phyloP scores from a whole-genome alignment of 192 early-diverging fungal genomes.

The Podochytrium sp. region DNA sequence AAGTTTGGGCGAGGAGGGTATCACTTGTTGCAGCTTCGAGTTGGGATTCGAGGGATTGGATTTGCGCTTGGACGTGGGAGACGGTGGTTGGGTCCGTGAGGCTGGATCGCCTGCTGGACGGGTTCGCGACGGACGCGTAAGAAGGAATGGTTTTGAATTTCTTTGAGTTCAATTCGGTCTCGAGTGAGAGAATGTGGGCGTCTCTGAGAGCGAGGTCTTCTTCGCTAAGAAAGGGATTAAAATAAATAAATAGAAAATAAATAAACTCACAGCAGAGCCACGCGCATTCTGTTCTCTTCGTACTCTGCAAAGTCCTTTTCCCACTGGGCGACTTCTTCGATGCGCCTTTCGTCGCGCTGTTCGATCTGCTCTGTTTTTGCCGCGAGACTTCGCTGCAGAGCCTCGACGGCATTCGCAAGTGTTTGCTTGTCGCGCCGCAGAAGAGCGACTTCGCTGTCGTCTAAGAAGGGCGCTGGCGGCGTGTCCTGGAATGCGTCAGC shows the following conservation, averaged over 20 bases:
- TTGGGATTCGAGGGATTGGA: not conserved
- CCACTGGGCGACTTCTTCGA: not conserved
- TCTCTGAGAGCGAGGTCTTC: not conserved
- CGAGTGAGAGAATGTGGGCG: not conserved
- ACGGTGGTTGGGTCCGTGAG: not conserved
- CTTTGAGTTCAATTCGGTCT: not conserved
- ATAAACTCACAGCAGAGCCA: not conserved
- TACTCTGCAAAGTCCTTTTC: conserved; percentile 23
- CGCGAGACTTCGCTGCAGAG: not conserved
- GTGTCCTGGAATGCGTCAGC: too few species aligned
- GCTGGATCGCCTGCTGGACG: not conserved
- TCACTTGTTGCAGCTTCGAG: not conserved
- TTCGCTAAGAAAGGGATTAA: too few species aligned
- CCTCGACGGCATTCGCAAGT: not conserved
- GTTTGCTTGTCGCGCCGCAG: not conserved
- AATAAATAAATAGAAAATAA: too few species aligned
- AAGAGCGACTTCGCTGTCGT: too few species aligned
- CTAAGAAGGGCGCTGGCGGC: too few species aligned
- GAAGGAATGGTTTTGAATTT: not conserved
- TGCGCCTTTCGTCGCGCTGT: not conserved
- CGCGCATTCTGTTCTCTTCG: conserved; percentile 21
- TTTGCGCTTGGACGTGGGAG: not conserved
- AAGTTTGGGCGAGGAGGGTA: not conserved
- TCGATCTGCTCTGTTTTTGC: too few species aligned
- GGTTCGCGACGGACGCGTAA: not conserved